Percentiles rank a stretch among this genome's conserved stretches.
phyloP scores from a whole-genome alignment of 2,329 filamentous ascomycete species.

The Juglanconis oblonga region DNA sequence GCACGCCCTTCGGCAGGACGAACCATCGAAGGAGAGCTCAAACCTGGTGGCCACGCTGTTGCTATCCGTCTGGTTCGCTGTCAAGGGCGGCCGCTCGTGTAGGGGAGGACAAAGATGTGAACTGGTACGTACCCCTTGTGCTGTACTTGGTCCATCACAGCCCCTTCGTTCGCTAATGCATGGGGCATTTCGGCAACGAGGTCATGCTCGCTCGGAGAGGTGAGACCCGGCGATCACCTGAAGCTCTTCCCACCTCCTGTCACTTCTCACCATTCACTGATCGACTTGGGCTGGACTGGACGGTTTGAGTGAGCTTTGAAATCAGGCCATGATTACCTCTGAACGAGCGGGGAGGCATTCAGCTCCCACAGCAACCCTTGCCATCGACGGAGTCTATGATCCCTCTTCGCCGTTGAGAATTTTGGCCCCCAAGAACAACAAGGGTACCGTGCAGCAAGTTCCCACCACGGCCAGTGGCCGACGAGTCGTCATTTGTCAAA shows the following conservation, averaged over 20 bases:
- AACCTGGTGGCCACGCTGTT: background rate
- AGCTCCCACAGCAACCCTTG: background rate
- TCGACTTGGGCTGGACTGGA: background rate
- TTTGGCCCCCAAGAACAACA: too few relatives aligned
- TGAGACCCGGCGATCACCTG: background rate
- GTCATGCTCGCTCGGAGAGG: too few relatives aligned
- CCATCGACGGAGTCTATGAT: background rate
- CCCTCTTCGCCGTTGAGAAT: background rate
- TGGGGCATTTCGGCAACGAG: background rate
- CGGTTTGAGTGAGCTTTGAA: background rate
- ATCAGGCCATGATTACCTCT: background rate
- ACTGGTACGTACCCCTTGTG: too few relatives aligned
- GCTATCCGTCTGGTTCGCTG: background rate
- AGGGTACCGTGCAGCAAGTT: background rate
- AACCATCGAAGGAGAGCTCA: too few relatives aligned
- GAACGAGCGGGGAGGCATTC: background rate
- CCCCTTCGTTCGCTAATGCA: background rate
- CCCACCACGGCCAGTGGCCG: background rate
- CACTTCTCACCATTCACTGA: background rate
- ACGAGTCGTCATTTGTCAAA: background rate
- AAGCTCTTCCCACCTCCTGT: background rate
- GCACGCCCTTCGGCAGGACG: background rate
- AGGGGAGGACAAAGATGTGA: background rate
- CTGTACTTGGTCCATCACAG: background rate
- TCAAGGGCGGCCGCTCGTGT: background rate